Evolutionary conservation across 2,329 filamentous ascomycete species (phyloP).

Genomic region (Ophiosphaerella narmari): DNA sequence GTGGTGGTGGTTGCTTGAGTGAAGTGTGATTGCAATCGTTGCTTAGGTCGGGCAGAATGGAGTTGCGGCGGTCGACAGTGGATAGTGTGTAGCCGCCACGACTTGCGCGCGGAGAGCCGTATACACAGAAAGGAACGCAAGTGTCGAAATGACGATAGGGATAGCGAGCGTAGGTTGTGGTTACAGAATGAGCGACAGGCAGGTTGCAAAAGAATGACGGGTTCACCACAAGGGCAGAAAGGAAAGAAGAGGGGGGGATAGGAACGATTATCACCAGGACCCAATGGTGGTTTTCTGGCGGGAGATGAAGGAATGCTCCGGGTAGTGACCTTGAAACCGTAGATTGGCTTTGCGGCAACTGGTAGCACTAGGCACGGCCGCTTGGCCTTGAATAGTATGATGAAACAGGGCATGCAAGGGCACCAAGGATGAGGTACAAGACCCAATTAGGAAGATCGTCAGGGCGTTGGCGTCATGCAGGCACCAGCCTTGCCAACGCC

Average conservation of each 20-base stretch:
- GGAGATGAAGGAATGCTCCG: slow-evolving; percentile 47
- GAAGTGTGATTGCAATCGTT: background rate
- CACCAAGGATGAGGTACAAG: slow-evolving; percentile 3
- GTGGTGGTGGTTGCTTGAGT: background rate
- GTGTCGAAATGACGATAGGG: slow-evolving; percentile 18
- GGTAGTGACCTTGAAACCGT: slow-evolving; percentile 42
- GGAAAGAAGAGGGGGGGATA: slow-evolving; percentile 29
- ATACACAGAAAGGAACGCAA: slow-evolving; percentile 37
- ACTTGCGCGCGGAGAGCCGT: slow-evolving; percentile 24
- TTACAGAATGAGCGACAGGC: slow-evolving; percentile 31
- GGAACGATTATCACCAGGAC: slow-evolving; percentile 34
- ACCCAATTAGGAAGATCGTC: background rate
- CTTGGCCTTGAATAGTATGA: slow-evolving; percentile 30
- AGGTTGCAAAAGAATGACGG: slow-evolving; percentile 36
- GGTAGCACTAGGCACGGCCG: slow-evolving; percentile 13
- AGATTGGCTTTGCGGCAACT: slow-evolving; percentile 24
- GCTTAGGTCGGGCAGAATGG: background rate
- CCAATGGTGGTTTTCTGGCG: slow-evolving; percentile 32
- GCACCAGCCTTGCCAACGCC: slow-evolving; percentile 24
- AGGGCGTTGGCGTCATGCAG: slow-evolving; percentile 16
- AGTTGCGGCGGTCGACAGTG: slow-evolving; percentile 3
- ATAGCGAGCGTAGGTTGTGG: slow-evolving; percentile 30
- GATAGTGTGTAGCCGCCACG: slow-evolving; percentile 31
- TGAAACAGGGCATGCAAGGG: slow-evolving; percentile 42
- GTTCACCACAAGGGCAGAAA: slow-evolving; percentile 26